Evolutionary conservation across 129 eudicot genomes (phyloP).

Genomic region (Kitagawia praeruptora): DNA sequence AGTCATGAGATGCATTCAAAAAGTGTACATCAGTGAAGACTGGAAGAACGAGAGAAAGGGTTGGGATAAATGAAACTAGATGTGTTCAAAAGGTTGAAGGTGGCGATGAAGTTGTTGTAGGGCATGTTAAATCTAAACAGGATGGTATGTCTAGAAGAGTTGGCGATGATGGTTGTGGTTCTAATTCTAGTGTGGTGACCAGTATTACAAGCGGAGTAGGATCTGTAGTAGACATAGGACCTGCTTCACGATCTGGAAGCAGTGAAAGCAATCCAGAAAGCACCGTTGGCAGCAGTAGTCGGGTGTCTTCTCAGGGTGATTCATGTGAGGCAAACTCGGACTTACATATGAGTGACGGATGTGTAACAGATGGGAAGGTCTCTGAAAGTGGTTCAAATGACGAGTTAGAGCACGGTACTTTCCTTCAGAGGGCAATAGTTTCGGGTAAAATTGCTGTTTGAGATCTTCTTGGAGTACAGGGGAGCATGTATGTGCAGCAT

Average conservation of each 20-base stretch:
- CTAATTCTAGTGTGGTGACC: conserved; percentile 25
- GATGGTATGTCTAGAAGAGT: conserved; percentile 10
- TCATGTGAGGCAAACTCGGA: conserved; percentile 26
- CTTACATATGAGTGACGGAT: conserved; percentile 23
- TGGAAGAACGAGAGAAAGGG: conserved; percentile 2
- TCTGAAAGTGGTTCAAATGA: conserved; percentile 26
- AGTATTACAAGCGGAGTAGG: conserved; percentile 11
- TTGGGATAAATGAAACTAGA: conserved; percentile 2
- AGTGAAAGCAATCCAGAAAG: conserved; percentile 19
- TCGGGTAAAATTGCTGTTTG: background rate
- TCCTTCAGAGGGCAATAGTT: background rate
- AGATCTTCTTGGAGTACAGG: background rate
- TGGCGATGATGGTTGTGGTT: conserved; percentile 16
- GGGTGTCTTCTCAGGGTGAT: conserved; percentile 21
- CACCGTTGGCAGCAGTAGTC: conserved; percentile 20
- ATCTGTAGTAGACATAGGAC: conserved; percentile 11
- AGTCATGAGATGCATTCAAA: conserved; percentile 16
- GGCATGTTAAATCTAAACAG: background rate
- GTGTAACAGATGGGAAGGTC: conserved; percentile 16
- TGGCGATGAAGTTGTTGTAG: conserved; percentile 8
- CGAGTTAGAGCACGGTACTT: conserved; percentile 22
- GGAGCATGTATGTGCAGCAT: too few species aligned
- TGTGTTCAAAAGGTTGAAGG: conserved; percentile 4
- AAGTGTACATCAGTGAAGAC: background rate
- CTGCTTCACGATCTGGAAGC: conserved; percentile 13